phyloP scores from a whole-genome alignment of 129 eudicot genomes.

The Flaveria ramosissima region DNA sequence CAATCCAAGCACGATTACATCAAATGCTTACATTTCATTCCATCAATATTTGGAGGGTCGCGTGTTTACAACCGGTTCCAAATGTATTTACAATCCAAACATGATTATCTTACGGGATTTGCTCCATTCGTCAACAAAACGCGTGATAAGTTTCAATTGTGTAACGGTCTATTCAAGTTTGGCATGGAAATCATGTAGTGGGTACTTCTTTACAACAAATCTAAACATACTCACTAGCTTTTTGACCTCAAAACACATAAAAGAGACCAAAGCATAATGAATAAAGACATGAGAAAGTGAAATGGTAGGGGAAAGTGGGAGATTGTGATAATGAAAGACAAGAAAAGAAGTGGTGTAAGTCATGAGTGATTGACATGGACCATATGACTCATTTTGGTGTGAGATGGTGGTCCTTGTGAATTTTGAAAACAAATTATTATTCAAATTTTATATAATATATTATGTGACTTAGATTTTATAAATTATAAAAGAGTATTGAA shows the following conservation, averaged over 20 bases:
- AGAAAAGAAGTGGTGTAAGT: conserved; percentile 30
- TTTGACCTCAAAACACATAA: conserved; percentile 43
- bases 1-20: background rate
- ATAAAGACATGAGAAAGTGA: conserved; percentile 46
- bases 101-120: background rate
- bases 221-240: conserved; percentile 40
- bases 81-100: background rate
- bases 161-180: conserved; percentile 36
- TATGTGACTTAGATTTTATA: background rate
- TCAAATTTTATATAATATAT: background rate
- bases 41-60: background rate
- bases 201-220: conserved; percentile 35
- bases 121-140: background rate
- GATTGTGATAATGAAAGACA: conserved; percentile 50
- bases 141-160: background rate
- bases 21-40: background rate
- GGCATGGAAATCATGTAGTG: conserved; percentile 40
- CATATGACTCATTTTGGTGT: conserved; percentile 31
- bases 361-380: conserved; percentile 31
- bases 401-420: conserved; percentile 34
- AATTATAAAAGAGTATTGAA: background rate
- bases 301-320: conserved; percentile 42
- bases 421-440: conserved; percentile 11
- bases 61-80: background rate
- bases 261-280: conserved; percentile 43